Conservation (phyloP, 495 filamentous ascomycete species). For the Hyaloscypha hepaticicola region DNA sequence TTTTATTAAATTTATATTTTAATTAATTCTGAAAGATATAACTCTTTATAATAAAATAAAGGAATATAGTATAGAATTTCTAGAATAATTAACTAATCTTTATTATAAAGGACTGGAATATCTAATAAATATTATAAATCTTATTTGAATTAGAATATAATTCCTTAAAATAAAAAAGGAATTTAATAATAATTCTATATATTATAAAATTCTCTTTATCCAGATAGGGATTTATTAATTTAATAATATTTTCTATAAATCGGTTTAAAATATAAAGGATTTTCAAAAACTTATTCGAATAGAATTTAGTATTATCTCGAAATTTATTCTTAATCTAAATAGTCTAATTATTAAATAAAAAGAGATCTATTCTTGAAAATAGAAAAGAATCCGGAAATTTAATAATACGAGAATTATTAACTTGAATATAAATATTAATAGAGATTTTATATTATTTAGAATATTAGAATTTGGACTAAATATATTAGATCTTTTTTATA, state of each 20-base stretch:
- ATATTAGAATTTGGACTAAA: no score
- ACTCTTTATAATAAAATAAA: neutral
- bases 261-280: neutral
- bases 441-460: no score
- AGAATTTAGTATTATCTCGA: neutral
- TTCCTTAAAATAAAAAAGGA: neutral
- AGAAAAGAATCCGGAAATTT: no score
- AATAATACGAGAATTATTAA: no score
- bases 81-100: neutral
- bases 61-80: neutral
- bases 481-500: no score
- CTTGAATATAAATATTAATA: no score
- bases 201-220: neutral
- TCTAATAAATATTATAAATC: neutral
- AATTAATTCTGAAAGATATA: neutral
- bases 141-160: neutral
- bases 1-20: neutral
- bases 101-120: neutral
- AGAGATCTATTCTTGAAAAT: no score
- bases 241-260: neutral
- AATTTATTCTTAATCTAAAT: neutral
- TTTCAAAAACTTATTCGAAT: neutral
- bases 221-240: neutral
- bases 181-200: neutral
- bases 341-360: neutral